These are phyloP conservation scores for Prunus yedoensis DNA, from an alignment of 331 rosid species.

Conservation along the genomic window DNA sequence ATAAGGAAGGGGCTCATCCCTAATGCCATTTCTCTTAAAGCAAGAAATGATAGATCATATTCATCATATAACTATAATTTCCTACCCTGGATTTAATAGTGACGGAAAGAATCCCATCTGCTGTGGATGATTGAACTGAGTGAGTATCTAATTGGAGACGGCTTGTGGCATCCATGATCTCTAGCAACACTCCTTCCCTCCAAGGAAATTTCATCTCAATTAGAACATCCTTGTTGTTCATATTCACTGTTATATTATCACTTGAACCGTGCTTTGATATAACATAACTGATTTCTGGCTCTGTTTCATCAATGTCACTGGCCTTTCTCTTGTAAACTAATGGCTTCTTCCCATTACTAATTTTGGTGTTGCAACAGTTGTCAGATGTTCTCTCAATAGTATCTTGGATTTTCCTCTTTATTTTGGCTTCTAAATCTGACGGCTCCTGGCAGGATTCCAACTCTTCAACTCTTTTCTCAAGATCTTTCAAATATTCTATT, in stretches of 20 bases:
- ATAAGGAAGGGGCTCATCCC: neutral
- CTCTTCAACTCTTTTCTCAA: constrained; percentile 64
- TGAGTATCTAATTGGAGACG: constrained; percentile 53
- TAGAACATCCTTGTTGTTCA: constrained; percentile 44
- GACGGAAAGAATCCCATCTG: constrained; percentile 55
- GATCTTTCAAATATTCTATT: constrained; percentile 65
- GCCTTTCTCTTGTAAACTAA: constrained; percentile 66
- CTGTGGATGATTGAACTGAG: constrained; percentile 70
- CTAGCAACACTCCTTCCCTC: constrained; percentile 59
- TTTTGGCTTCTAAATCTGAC: constrained; percentile 38
- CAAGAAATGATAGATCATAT: neutral
- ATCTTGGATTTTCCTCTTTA: constrained; percentile 51
- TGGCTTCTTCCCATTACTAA: constrained; percentile 45
- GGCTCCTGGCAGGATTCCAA: constrained; percentile 48
- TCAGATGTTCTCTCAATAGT: constrained; percentile 60
- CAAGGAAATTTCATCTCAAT: constrained; percentile 62
- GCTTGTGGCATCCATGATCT: constrained; percentile 68
- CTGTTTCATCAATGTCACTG: constrained; percentile 47
- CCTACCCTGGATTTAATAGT: constrained; percentile 69
- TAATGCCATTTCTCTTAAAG: neutral
- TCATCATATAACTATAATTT: constrained; percentile 1
- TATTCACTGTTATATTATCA: constrained; percentile 41
- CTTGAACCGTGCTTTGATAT: constrained; percentile 26
- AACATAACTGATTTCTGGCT: constrained; percentile 31
- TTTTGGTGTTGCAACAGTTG: constrained; percentile 50